Evolutionary conservation across 805 yeast species (phyloP).

Genomic region (Maudiozyma turicensis): DNA sequence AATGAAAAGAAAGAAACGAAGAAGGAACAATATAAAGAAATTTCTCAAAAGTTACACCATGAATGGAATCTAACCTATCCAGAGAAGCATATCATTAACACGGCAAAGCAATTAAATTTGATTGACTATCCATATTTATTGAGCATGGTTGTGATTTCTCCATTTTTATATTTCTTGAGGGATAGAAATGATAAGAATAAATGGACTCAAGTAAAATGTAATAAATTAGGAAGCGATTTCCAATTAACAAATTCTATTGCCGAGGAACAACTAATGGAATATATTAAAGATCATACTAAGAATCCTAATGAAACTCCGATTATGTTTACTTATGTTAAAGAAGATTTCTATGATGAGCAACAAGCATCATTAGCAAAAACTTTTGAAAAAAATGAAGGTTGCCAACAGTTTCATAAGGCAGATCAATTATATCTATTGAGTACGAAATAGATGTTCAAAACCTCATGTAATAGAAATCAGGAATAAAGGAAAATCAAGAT

Average conservation of each 20-base stretch:
- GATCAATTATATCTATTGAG: slow-evolving; percentile 12
- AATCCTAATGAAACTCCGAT: slow-evolving; percentile 23
- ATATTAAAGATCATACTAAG: slow-evolving; percentile 17
- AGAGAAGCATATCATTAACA: slow-evolving; percentile 16
- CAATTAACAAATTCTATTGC: slow-evolving; percentile 11
- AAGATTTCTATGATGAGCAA: slow-evolving; percentile 13
- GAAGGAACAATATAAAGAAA: slow-evolving; percentile 22
- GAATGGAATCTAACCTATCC: slow-evolving; percentile 26
- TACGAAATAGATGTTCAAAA: slow-evolving; percentile 38
- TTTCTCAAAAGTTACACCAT: slow-evolving; percentile 17
- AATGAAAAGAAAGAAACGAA: slow-evolving; percentile 7
- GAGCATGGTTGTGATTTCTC: slow-evolving; percentile 22
- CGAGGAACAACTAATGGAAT: slow-evolving; percentile 12
- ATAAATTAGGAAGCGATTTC: slow-evolving; percentile 10
- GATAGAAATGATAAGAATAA: slow-evolving; percentile 1
- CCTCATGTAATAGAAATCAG: slow-evolving; percentile 64
- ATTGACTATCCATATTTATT: slow-evolving; percentile 22
- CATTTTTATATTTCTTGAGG: slow-evolving; percentile 20
- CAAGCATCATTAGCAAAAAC: slow-evolving; percentile 6
- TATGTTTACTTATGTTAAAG: slow-evolving; percentile 23
- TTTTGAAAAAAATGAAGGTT: slow-evolving; percentile 17
- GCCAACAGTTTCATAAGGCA: slow-evolving; percentile 11
- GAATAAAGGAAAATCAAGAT: neutral
- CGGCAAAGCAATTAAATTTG: slow-evolving; percentile 18
- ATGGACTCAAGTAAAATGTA: slow-evolving; percentile 17